Evolutionary conservation across 2,329 filamentous ascomycete species (phyloP).

Genomic region (Neopestalotiopsis rosae): DNA sequence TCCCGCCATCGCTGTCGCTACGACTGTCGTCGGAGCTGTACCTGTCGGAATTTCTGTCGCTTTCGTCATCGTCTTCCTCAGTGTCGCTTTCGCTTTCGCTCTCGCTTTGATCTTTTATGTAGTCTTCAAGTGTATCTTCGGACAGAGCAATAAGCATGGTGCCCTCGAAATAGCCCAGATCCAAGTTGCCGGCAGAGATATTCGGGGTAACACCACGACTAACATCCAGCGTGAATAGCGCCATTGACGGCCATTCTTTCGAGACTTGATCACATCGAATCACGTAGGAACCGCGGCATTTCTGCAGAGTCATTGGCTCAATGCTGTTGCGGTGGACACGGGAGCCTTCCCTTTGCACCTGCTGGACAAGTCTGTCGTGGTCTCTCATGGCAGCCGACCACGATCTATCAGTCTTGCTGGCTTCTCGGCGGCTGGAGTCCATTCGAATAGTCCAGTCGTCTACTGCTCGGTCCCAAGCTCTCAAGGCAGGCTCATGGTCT

Average conservation of each 20-base stretch:
- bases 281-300: not conserved
- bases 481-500: not conserved
- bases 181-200: not conserved
- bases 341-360: not conserved
- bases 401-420: not conserved
- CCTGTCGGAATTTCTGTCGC: too few species aligned
- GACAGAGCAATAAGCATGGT: not conserved
- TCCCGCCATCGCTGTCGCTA: too few species aligned
- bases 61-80: not conserved
- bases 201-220: not conserved
- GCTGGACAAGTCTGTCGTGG: not conserved
- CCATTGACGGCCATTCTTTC: not conserved
- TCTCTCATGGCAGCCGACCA: not conserved
- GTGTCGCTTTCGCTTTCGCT: too few species aligned
- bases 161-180: not conserved
- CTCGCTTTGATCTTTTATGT: not conserved
- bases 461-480: not conserved
- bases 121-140: not conserved
- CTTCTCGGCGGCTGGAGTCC: not conserved
- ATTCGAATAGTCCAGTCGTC: not conserved
- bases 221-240: not conserved
- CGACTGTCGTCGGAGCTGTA: too few species aligned
- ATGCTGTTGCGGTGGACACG: not conserved
- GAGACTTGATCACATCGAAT: not conserved
- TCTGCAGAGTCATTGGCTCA: not conserved